Evolutionary conservation across 2,329 filamentous ascomycete species (phyloP), one percentile per base, ranked within the genome.

Genomic region (Hypoxylon sp.): DNA sequence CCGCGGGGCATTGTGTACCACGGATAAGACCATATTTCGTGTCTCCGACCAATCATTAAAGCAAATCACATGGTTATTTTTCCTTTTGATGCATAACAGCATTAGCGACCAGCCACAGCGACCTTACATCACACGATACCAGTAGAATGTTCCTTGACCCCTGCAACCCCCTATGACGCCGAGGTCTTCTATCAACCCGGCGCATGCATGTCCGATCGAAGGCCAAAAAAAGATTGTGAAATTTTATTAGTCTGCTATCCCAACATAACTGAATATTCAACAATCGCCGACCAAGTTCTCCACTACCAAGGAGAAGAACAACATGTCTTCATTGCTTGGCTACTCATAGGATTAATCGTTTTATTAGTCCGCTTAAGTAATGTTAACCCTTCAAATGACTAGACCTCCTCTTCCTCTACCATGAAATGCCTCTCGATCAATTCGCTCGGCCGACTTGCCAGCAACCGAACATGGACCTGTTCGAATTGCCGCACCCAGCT

Each of bases 381-480:
- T 61, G 20, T 54, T 58, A 37, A 53, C 37, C 30, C 42, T 68
- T 60, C 68, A 66, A 70, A 75, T 72, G 63, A 70, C 55, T 33
- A 60, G 60, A 59, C 17, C 30, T 57, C 46, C 68, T 49, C 48
- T 69, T 57, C 46, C 68, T 49, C 48, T 69, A 73, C 60, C 70
- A 86, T 86, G 84, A 85, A 81, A 77, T 74, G 78, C 49, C 60
- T 73, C 61, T 83, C 76, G 75, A 77, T 78, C 72, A 79, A 69
- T 78, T 79, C 74, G 70, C 72, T 78, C 37, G 69, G 75, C 77
- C 79, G 77, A 77, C 74, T 82, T 77, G 77, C 76, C 79, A 78
- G 75, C 71, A 81, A 76, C 77, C 79, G 63, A 70, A 74, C 80
- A 72, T 84, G 83, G 84, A 85, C 83, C 11, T 86, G 84, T 74